Conservation (phyloP, 441 rosid species). For the Gossypium davidsonii region DNA sequence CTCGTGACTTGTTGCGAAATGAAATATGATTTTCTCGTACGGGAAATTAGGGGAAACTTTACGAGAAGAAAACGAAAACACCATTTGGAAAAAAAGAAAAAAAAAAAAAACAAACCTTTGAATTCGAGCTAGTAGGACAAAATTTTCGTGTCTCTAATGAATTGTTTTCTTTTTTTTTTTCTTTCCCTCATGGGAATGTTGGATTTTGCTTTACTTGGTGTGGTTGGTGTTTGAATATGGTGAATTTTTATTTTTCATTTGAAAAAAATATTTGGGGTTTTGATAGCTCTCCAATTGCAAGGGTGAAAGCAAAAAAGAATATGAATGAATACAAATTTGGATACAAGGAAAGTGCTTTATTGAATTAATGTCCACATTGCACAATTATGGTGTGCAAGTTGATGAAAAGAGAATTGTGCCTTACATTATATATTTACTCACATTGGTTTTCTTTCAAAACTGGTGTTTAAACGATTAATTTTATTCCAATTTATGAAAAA, state of each 20-base stretch:
- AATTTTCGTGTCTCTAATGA: slow-evolving; percentile 3
- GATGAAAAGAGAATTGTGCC: no score
- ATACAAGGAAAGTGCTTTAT: no score
- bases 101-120: not conserved
- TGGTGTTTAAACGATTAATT: no score
- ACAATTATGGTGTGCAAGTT: no score
- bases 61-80: slow-evolving; percentile 10
- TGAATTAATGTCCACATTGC: no score
- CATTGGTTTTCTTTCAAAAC: no score
- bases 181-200: not conserved
- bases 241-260: slow-evolving; percentile 14
- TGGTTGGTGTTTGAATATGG: slow-evolving; percentile 17
- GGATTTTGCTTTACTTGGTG: slow-evolving; percentile 1
- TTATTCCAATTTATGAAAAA: no score
- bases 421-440: no score
- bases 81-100: not conserved
- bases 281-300: no score
- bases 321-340: no score
- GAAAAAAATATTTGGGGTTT: no score
- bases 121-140: slow-evolving; percentile 22
- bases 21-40: slow-evolving; percentile 1
- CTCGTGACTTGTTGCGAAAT: slow-evolving; percentile 10
- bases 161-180: not conserved
- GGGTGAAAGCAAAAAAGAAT: no score
- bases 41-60: slow-evolving; percentile 18